Evolutionary conservation across 2,329 filamentous ascomycete species (phyloP).

Genomic region (Pestalotiopsis sp.): DNA sequence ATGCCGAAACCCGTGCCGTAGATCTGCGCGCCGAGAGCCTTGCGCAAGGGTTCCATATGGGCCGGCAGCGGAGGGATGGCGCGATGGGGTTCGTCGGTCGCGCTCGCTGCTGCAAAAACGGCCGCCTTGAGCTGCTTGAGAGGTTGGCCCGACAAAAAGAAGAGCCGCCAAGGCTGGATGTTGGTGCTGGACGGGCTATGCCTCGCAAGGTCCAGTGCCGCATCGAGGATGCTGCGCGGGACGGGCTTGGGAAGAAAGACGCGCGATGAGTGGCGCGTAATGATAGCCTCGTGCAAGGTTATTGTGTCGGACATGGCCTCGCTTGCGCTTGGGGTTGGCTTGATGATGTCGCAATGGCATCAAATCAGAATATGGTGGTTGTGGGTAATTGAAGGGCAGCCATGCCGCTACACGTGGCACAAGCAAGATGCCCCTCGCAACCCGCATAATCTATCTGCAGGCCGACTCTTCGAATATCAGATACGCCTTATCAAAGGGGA

Average conservation of each 20-base stretch:
- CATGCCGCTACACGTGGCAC: too few species aligned
- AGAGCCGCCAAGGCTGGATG: background rate
- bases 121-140: background rate
- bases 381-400: too few species aligned
- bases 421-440: too few species aligned
- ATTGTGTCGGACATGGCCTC: background rate
- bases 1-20: background rate
- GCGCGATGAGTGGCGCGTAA: background rate
- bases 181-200: background rate
- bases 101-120: background rate
- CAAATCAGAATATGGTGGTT: too few species aligned
- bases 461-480: too few species aligned
- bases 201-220: background rate
- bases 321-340: too few species aligned
- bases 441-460: too few species aligned
- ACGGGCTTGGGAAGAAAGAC: slow-evolving; percentile 1
- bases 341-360: too few species aligned
- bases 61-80: slow-evolving; percentile 3
- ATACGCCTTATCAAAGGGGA: too few species aligned
- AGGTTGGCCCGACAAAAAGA: background rate
- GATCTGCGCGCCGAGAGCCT: slow-evolving; percentile 1
- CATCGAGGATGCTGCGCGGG: background rate
- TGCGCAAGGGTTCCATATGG: background rate
- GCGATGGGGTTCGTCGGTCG: background rate
- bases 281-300: background rate